Evolutionary conservation across 2,329 filamentous ascomycete genomes (phyloP).

Genomic region (Cercospora citrullina): DNA sequence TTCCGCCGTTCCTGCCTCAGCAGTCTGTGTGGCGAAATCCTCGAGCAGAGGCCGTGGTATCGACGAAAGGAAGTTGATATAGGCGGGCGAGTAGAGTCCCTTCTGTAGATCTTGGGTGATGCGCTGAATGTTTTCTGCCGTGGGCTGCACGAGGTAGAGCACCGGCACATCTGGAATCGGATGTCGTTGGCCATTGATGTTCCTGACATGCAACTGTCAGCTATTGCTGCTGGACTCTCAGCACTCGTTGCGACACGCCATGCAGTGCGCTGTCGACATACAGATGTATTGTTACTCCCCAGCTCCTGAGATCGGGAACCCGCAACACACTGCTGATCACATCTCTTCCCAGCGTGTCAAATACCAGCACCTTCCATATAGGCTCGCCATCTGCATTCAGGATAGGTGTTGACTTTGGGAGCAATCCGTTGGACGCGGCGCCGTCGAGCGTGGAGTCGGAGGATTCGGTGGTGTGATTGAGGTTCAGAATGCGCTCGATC

Average conservation of each 20-base stretch:
- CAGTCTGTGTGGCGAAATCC: conserved; percentile 89
- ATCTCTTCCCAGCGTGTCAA: conserved; percentile 88
- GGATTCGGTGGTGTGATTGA: conserved; percentile 71
- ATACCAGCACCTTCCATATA: conserved; percentile 96
- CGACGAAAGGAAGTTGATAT: conserved; percentile 95
- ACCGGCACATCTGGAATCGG: conserved; percentile 95
- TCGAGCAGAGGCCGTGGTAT: conserved; percentile 87
- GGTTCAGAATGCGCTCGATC: conserved; percentile 91
- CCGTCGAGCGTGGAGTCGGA: conserved; percentile 63
- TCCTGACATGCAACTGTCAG: conserved; percentile 51
- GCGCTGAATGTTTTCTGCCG: conserved; percentile 71
- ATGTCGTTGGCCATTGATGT: conserved; percentile 77
- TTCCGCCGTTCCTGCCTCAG: conserved; percentile 79
- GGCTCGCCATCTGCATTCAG: conserved; percentile 85
- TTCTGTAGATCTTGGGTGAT: conserved; percentile 85
- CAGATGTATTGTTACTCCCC: conserved; percentile 97
- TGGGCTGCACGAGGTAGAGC: conserved; percentile 94
- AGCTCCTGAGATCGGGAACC: conserved; percentile 86
- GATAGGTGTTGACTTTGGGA: conserved; percentile 72
- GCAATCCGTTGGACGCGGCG: conserved; percentile 60
- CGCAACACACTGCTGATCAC: conserved; percentile 94
- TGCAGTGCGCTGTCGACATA: conserved; percentile 46
- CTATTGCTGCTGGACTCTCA: conserved; percentile 36
- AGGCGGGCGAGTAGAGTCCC: conserved; percentile 86
- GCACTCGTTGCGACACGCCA: conserved; percentile 26